Evolutionary conservation across 768 basidiomycete species (phyloP), one percentile per base, ranked within the genome.

Genomic region (Leucocoprinus birnbaumii): DNA sequence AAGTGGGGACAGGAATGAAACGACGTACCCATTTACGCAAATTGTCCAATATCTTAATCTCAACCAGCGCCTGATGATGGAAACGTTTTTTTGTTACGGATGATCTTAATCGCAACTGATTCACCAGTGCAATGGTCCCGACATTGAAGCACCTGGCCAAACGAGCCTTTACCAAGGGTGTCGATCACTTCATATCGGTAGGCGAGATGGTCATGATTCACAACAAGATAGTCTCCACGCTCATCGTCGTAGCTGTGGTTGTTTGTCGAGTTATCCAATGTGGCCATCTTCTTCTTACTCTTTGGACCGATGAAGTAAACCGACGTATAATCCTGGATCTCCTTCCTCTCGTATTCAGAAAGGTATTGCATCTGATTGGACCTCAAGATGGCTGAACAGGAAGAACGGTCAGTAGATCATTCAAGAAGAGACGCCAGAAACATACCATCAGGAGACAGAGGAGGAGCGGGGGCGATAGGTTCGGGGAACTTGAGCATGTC

Each of bases 11-110:
- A 46, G 41, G 35, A 47, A 37, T 16, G 38, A 38, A 52, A 6
- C 25, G n/a, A 75, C 87, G 55, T 63, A 93, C 95, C 97, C 97
- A 98, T 90, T 95, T 94, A 26, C 91, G 85, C 61, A 98, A 77
- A 67, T 91, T 98, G 62, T 98, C 94, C 59, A 99, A 74, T 55
- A 99, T 98, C 73, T 98, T 98, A 72, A 98, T 96, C 73, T 98
- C 97, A n/a, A 98, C 95, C 42, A 98, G 70, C 0, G 96, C 97
- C 69, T 98, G 97, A 63, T 96, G 92, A 68, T 98, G 95, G 76
- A 98, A 98, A 46, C 97, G 82, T 71, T 98, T 98, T n/a, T 79
- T 98, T 98, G 77, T 98, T 98, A 38, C 97, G 86, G 63, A 99
- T 98, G 59, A 99, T 98, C 79, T 99, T 99, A 74, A 99, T 86